Evolutionary conservation across 345 rosid genomes (phyloP).

Genomic region (Brassica rapa): DNA sequence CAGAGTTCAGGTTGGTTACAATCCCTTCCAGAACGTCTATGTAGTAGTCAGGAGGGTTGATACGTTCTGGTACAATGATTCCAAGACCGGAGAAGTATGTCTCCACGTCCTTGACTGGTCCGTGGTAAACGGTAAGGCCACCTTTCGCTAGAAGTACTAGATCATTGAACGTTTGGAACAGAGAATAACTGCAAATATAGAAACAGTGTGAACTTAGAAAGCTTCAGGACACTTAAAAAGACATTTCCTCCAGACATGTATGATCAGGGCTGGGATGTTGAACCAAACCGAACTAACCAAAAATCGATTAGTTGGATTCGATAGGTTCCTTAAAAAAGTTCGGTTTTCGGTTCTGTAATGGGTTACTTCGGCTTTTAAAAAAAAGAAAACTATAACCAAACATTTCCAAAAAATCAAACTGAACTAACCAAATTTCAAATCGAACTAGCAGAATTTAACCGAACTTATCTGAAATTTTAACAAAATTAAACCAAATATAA

Average conservation of each 20-base stretch:
- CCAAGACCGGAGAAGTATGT: constrained; percentile 81
- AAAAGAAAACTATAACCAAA: no score
- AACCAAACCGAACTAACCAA: neutral
- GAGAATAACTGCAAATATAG: constrained; percentile 70
- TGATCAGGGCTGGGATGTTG: neutral
- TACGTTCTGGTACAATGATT: constrained; percentile 74
- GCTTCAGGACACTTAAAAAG: neutral
- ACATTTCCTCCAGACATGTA: neutral
- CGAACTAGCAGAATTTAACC: no score
- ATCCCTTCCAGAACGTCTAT: constrained; percentile 92
- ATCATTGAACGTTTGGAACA: constrained; percentile 87
- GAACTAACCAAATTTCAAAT: no score
- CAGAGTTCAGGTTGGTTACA: constrained; percentile 47
- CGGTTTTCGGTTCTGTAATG: neutral
- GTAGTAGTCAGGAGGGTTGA: constrained; percentile 92
- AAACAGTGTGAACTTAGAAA: constrained; percentile 8
- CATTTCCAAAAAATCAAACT: no score
- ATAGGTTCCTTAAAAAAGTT: neutral
- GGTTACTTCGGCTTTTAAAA: no score
- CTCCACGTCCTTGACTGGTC: constrained; percentile 73
- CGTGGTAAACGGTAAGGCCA: constrained; percentile 83
- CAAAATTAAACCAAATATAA: no score
- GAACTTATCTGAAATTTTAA: no score
- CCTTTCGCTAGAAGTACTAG: constrained; percentile 88
- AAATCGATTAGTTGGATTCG: neutral